Conservation (phyloP, 805 yeast genomes). For the Pichia gijzeniarum region DNA sequence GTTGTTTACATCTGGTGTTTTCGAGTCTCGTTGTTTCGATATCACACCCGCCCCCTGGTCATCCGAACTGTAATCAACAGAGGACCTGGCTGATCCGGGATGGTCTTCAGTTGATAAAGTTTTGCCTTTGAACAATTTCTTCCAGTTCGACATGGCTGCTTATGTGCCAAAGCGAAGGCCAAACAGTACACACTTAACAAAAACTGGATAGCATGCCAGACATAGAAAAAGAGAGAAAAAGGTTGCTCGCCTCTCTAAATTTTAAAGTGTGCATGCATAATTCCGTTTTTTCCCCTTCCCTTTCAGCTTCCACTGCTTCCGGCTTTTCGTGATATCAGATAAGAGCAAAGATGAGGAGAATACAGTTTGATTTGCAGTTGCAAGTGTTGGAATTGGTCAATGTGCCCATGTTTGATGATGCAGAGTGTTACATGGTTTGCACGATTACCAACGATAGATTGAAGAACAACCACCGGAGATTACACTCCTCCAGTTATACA, state of each 20-base stretch:
- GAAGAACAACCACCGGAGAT: slow-evolving; percentile 15
- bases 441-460: slow-evolving; percentile 17
- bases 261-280: too few relatives aligned
- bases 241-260: too few relatives aligned
- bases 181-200: too few relatives aligned
- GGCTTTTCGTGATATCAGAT: neutral
- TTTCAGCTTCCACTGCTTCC: neutral
- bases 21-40: slow-evolving; percentile 5
- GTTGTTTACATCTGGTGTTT: slow-evolving; percentile 17
- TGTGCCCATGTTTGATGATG: slow-evolving; percentile 72
- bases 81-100: neutral
- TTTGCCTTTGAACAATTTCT: slow-evolving; percentile 25
- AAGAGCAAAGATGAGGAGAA: slow-evolving; percentile 5
- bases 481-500: slow-evolving; percentile 19
- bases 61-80: slow-evolving; percentile 1
- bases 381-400: slow-evolving; percentile 68
- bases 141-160: slow-evolving; percentile 27
- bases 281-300: too few relatives aligned
- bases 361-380: slow-evolving; percentile 50
- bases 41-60: too few relatives aligned
- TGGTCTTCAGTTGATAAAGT: slow-evolving; percentile 14
- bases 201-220: too few relatives aligned
- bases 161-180: too few relatives aligned
- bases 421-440: slow-evolving; percentile 47
- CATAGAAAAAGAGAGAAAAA: too few relatives aligned